A percentile compares a stretch with the other conserved stretches of the same genome.
phyloP scores from a whole-genome alignment of 495 filamentous ascomycete genomes.

The Penicillium cataractarum region DNA sequence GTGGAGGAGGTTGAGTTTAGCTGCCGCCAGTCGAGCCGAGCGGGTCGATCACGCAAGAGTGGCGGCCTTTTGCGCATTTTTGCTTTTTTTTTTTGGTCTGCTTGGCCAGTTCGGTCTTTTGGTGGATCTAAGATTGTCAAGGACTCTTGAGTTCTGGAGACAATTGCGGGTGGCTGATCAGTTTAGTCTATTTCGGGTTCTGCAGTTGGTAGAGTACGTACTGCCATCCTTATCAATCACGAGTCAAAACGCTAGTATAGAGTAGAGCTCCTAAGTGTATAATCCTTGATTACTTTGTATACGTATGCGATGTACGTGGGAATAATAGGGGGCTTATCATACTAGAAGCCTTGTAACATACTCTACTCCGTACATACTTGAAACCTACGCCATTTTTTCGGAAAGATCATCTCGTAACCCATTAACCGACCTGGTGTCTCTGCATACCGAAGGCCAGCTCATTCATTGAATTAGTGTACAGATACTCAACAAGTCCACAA shows the following conservation, averaged over 20 bases:
- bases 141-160: background rate
- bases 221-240: constrained; percentile 4
- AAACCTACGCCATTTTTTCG: constrained; percentile 2
- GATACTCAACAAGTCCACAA: background rate
- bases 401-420: background rate
- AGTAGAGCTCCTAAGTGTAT: background rate
- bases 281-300: background rate
- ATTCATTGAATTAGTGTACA: constrained; percentile 29
- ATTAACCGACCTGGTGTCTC: background rate
- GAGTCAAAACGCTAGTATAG: background rate
- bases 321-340: background rate
- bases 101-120: background rate
- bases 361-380: too few relatives aligned
- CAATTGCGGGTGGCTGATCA: background rate
- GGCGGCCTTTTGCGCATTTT: constrained; percentile 25
- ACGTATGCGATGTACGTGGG: background rate
- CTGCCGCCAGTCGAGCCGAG: too few relatives aligned
- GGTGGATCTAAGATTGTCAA: background rate
- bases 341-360: too few relatives aligned
- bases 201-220: background rate
- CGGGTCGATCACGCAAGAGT: constrained; percentile 43
- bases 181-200: background rate
- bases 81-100: background rate
- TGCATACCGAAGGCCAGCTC: constrained; percentile 18
- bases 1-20: constrained; percentile 24